Evolutionary conservation across 2,329 filamentous ascomycete species (phyloP), one percentile per base, ranked within the genome.

Genomic region (Aureobasidium sp.): DNA sequence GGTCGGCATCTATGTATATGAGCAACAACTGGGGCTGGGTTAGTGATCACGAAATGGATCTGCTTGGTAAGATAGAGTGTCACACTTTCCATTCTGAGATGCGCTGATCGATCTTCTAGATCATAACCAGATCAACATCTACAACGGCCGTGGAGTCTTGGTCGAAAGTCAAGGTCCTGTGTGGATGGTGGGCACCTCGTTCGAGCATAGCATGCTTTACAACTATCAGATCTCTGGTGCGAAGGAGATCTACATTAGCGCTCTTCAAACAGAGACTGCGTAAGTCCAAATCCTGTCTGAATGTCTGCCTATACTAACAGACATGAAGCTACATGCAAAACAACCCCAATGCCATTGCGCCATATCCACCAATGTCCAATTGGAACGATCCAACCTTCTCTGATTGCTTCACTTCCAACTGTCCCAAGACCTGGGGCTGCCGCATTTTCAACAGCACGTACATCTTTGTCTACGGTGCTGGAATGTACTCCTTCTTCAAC

Each of bases 11-110:
- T 2, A 81, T 87, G 44, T 95, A 96, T 75, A 79, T 96, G 62
- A 91, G 96, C 76, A 96, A 97, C 77, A 87, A 83, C 55, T 97
- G 92, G 92, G 86, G 89, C 73, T 97, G 92, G 92, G 87, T 91
- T 34, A 85, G 92, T 0, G 92, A 97, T 73, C 93, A 97, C 77
- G 90, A 95, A 72, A 87, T 96, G 27, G 92, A 96, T 73, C 81
- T 85, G 12, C 72, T 81, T 85, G 14, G 56, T 59, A 49, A 31
- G 56, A 48, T n/a, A 5, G n/a, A 29, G 8, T 1, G 15, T 29
- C 8, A 14, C 1, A 3, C 1, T 3, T 11, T 29, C 2, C 6
- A 11, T 1, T n/a, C 7, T 29, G 14, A 7, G n/a, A 47, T 2
- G 9, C 2, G 17, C 56, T 48, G 15, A 48, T n/a, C 2, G 1